These are phyloP conservation scores for Grosmannia clavigera DNA, from an alignment of 2,329 filamentous ascomycete genomes.

Conservation along the genomic window DNA sequence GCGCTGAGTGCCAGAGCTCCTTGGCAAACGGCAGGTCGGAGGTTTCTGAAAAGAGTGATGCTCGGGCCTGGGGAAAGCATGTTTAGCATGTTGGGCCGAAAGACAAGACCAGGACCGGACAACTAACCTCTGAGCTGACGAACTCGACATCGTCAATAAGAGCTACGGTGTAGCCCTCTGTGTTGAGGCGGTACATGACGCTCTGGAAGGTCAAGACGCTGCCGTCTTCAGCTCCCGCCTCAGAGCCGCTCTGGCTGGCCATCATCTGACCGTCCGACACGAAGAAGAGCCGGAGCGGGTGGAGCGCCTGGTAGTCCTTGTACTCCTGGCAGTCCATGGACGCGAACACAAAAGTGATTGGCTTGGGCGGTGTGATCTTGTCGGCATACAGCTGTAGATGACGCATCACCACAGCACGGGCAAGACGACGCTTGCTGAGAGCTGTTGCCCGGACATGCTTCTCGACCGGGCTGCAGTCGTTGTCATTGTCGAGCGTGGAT, in stretches of 20 bases:
- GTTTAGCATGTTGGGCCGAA: too few relatives aligned
- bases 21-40: too few relatives aligned
- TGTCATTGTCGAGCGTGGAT: not conserved
- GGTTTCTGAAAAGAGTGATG: too few relatives aligned
- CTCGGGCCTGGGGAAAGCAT: too few relatives aligned
- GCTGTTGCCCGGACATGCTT: constrained; percentile 14
- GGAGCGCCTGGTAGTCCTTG: constrained; percentile 36
- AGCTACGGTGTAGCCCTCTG: constrained; percentile 45
- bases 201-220: constrained; percentile 18
- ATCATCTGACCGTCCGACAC: constrained; percentile 43
- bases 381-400: constrained; percentile 34
- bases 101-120: too few relatives aligned
- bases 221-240: constrained; percentile 8
- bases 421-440: constrained; percentile 44
- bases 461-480: constrained; percentile 28
- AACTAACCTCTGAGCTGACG: constrained; percentile 46
- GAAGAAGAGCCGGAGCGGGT: constrained; percentile 54
- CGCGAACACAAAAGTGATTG: constrained; percentile 25
- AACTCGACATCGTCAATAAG: constrained; percentile 53
- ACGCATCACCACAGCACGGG: constrained; percentile 49
- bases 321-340: constrained; percentile 38
- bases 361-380: not conserved
- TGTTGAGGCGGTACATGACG: constrained; percentile 43
- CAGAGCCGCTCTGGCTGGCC: not conserved
- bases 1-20: too few relatives aligned